Percentiles rank a stretch among this genome's conserved stretches.
These are phyloP conservation scores for Obba rivulosa DNA, from an alignment of 768 basidiomycete species.

Conservation along the genomic window DNA sequence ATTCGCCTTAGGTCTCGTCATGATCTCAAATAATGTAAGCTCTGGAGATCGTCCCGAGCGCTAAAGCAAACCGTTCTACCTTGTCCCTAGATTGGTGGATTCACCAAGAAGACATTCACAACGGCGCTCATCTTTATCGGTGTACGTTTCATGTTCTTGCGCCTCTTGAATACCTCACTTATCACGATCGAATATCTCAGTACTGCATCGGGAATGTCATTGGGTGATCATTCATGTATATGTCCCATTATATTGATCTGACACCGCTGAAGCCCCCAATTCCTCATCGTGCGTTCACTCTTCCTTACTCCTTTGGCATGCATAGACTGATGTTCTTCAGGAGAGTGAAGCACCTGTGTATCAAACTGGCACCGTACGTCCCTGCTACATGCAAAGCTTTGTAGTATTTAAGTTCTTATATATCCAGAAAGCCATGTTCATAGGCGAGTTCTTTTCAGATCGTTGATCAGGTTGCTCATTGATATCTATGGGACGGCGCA, in stretches of 20 bases:
- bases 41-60: not conserved
- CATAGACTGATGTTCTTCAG: not conserved
- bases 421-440: constrained; percentile 17
- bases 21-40: constrained; percentile 22
- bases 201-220: constrained; percentile 15
- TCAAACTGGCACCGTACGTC: constrained; percentile 8
- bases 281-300: constrained; percentile 7
- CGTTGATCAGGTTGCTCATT: no score
- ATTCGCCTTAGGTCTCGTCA: constrained; percentile 22
- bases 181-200: not conserved
- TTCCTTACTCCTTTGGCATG: not conserved
- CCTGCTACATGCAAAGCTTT: not conserved
- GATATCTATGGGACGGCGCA: not conserved
- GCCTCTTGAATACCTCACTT: no score
- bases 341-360: constrained; percentile 14
- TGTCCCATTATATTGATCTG: not conserved
- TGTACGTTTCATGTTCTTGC: not conserved
- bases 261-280: constrained; percentile 8
- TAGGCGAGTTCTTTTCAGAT: constrained; percentile 1
- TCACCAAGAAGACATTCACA: constrained; percentile 25
- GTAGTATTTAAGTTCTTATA: not conserved
- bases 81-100: constrained; percentile 19
- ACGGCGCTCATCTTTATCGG: constrained; percentile 25
- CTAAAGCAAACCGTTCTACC: not conserved
- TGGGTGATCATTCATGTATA: constrained; percentile 1